Percentiles rank a stretch among this genome's conserved stretches.
Conservation (phyloP, 148 eudicot genomes). For the Cornus suecica region DNA sequence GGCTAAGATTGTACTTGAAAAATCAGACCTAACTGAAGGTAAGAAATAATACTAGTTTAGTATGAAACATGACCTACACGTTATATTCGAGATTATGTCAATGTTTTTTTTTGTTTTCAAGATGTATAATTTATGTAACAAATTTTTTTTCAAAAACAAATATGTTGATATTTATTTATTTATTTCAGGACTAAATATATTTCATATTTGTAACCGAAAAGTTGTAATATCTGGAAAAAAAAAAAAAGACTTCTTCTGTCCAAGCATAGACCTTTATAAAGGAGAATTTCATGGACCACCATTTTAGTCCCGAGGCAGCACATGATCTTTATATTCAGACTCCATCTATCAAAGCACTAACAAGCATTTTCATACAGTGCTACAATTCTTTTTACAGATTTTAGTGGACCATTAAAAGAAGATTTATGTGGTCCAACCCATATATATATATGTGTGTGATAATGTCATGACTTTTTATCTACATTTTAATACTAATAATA, state of each 20-base stretch:
- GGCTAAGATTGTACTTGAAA: too few relatives aligned
- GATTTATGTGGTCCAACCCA: slow-evolving; percentile 5
- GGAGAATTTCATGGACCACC: slow-evolving; percentile 14
- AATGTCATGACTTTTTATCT: neutral
- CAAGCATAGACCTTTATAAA: too few relatives aligned
- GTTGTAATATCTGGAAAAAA: neutral
- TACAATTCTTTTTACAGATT: neutral
- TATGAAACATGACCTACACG: too few relatives aligned
- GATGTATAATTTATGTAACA: too few relatives aligned
- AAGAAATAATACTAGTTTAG: too few relatives aligned
- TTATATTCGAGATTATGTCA: too few relatives aligned
- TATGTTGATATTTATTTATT: too few relatives aligned
- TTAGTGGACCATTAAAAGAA: slow-evolving; percentile 9
- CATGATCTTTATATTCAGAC: neutral
- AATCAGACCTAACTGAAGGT: too few relatives aligned
- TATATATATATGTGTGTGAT: too few relatives aligned
- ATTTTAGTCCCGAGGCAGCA: neutral
- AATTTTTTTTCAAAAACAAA: too few relatives aligned
- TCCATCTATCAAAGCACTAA: slow-evolving; percentile 7
- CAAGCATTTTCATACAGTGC: neutral
- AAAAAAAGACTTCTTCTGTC: slow-evolving; percentile 7
- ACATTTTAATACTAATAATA: neutral
- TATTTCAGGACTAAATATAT: slow-evolving; percentile 9
- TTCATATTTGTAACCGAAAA: too few relatives aligned
- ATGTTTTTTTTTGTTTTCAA: too few relatives aligned